Conservation (phyloP, 768 basidiomycete species). For the Tulasnella sp. region DNA sequence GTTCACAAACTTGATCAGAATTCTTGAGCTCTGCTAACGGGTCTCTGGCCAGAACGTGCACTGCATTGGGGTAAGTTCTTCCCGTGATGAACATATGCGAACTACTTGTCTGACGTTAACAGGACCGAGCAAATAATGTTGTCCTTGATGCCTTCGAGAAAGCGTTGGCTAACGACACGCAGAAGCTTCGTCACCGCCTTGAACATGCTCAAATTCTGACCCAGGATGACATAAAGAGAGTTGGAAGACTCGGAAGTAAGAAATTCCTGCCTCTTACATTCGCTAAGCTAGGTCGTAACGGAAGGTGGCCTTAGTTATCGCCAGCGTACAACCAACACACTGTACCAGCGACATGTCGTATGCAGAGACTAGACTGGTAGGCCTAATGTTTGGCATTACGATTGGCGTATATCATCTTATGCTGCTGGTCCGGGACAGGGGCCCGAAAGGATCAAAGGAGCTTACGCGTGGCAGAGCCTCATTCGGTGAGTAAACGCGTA, state of each 20-base stretch:
- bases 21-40: background rate
- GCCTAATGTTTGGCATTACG: slow-evolving; percentile 16
- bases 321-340: slow-evolving; percentile 90
- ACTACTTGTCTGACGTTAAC: too few species aligned
- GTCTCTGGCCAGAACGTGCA: slow-evolving; percentile 61
- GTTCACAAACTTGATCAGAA: slow-evolving; percentile 28
- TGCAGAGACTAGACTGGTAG: slow-evolving; percentile 70
- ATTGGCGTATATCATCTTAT: background rate
- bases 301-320: slow-evolving; percentile 49
- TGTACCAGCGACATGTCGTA: slow-evolving; percentile 91
- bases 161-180: slow-evolving; percentile 34
- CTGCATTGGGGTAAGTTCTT: slow-evolving; percentile 51
- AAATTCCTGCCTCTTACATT: background rate
- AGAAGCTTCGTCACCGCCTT: slow-evolving; percentile 53
- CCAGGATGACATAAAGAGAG: slow-evolving; percentile 55
- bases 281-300: background rate
- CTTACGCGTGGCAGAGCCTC: slow-evolving; percentile 82
- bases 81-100: background rate
- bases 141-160: slow-evolving; percentile 78
- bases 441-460: slow-evolving; percentile 68
- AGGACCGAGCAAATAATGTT: slow-evolving; percentile 74
- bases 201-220: slow-evolving; percentile 92
- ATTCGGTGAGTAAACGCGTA: slow-evolving; percentile 45
- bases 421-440: slow-evolving; percentile 44
- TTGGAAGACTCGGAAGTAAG: slow-evolving; percentile 66